Evolutionary conservation across 441 rosid genomes (phyloP).

Genomic region (Gossypium gossypioides): DNA sequence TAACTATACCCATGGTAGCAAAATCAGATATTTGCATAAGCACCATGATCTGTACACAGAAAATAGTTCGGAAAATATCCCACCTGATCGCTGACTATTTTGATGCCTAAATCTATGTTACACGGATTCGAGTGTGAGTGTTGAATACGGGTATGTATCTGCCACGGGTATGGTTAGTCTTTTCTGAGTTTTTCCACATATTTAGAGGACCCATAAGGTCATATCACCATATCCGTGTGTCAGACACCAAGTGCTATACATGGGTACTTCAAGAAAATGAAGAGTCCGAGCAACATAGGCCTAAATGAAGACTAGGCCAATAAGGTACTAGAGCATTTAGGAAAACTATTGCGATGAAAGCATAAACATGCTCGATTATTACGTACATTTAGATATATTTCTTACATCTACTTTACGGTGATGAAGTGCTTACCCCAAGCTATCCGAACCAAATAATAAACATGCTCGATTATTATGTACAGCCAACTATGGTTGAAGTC

Average conservation of each 20-base stretch:
- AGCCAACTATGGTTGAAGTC: slow-evolving; percentile 50
- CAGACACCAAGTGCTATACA: too few relatives aligned
- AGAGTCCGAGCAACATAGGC: neutral
- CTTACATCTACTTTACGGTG: neutral
- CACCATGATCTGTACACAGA: neutral
- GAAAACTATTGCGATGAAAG: neutral
- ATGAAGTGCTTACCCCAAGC: slow-evolving; percentile 25
- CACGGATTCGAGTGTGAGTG: too few relatives aligned
- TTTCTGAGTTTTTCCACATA: too few relatives aligned
- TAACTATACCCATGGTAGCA: neutral
- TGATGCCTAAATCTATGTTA: neutral
- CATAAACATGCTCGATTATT: neutral
- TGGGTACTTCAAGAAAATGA: too few relatives aligned
- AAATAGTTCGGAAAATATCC: neutral
- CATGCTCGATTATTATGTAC: slow-evolving; percentile 26
- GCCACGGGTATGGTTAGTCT: too few relatives aligned
- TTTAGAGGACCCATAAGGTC: too few relatives aligned
- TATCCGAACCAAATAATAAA: slow-evolving; percentile 16
- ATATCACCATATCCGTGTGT: too few relatives aligned
- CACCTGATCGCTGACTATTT: neutral
- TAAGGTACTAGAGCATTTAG: neutral
- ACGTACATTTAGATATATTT: neutral
- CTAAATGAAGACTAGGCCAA: neutral
- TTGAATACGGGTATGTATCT: too few relatives aligned
- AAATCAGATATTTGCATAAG: neutral